These are phyloP conservation scores for Bryopsis sp. DNA, from an alignment of 139 green algal genomes.

Conservation along the genomic window DNA sequence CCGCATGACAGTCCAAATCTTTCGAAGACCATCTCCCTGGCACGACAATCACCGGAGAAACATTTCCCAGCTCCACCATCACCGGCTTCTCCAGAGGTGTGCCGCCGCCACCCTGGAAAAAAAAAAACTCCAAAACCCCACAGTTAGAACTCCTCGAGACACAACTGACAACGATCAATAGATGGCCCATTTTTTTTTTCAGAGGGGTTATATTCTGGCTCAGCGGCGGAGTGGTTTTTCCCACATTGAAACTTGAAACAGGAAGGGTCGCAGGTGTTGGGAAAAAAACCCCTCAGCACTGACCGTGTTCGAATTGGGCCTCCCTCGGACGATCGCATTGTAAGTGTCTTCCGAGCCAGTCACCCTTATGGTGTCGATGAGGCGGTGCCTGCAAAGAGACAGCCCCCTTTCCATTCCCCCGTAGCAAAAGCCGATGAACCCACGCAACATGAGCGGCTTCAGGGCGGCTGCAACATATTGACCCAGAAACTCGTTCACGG, in stretches of 20 bases:
- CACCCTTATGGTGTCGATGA: constrained; percentile 55
- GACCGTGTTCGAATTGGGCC: too few relatives aligned
- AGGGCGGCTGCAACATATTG: constrained; percentile 41
- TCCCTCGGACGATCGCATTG: constrained; percentile 75
- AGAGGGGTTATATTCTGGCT: too few relatives aligned
- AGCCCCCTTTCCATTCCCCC: constrained; percentile 53
- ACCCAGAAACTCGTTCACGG: constrained; percentile 64
- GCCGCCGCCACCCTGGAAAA: neutral
- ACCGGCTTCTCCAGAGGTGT: constrained; percentile 37
- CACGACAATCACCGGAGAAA: constrained; percentile 76
- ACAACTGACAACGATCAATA: too few relatives aligned
- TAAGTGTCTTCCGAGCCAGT: constrained; percentile 65
- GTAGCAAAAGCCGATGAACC: constrained; percentile 63
- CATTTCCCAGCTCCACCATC: constrained; percentile 68
- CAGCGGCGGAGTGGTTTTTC: too few relatives aligned
- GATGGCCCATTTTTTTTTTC: too few relatives aligned
- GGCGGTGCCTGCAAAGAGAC: constrained; percentile 38
- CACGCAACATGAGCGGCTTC: constrained; percentile 46
- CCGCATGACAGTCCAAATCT: constrained; percentile 64
- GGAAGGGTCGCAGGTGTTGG: too few relatives aligned
- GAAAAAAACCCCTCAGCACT: too few relatives aligned
- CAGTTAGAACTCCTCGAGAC: too few relatives aligned
- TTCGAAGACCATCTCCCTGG: constrained; percentile 45
- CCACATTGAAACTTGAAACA: too few relatives aligned
- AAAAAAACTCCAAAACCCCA: too few relatives aligned